Base-by-base conservation (phyloP, 768 basidiomycete genomes). In the Mycena galopus region DNA sequence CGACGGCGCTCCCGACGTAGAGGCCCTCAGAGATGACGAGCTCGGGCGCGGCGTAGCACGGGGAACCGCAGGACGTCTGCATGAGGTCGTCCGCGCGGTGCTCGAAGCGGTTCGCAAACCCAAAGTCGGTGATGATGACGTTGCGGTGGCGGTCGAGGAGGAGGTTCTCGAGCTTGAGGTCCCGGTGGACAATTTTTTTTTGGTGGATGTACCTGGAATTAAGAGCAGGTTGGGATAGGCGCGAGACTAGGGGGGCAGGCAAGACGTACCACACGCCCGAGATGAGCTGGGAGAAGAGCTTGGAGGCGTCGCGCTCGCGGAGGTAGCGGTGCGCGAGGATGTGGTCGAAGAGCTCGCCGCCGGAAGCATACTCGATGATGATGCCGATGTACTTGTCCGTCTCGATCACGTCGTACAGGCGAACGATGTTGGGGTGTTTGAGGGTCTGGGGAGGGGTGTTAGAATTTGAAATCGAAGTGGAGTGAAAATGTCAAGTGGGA, bases 371-470 rank as follows among this genome's bases (percentile, higher is more conserved):
- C 81, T 99, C 98, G 73, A 99, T 91, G 76, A 99, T 97, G 79
- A 99, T 99, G 42, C 98, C 98, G 77, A 99, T 99, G 84, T 99
- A 99, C 83, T 98, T 98, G 87, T 99, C 98, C 1, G 98, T 99
- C 82, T 99, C 97, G 76, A 99, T 98, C 25, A 99, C 97, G 79
- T 99, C 98, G 88, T 97, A 98, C 55, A 99, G 86, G 12, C 96
- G 92, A 39, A 99, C 98, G 82, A 99, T 99, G 81, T 99, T 99
- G 0, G 98, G 98, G 76, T 99, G 98, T 80, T 96, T 96, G 71
- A 99, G 89, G 66, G 90, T 91, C 97, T 98, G 39, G 3, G 77
- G 12, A 19, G 35, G 35, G 44, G 32, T 10, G 23, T n/a, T 30
- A 51, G 19, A 35, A 39, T 35, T 7, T 37, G 27, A 33, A 9